Evolutionary conservation across 164 flowering plant genomes (phyloP).

Genomic region (Hamamelis virginiana): DNA sequence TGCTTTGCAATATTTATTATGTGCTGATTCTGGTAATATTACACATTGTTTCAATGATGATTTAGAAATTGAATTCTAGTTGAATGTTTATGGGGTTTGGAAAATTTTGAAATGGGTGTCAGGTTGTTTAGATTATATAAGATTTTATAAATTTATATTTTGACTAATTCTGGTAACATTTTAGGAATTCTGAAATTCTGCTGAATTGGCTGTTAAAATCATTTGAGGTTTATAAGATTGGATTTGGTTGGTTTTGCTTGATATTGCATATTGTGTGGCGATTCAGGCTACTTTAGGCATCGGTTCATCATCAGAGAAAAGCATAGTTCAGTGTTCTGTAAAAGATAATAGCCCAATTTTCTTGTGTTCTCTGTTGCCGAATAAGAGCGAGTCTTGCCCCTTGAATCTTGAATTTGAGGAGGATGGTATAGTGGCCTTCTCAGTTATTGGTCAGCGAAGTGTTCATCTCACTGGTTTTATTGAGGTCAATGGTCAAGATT

Average conservation of each 20-base stretch:
- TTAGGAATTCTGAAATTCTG: neutral
- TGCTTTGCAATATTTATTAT: too few species aligned
- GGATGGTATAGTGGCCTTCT: constrained; percentile 61
- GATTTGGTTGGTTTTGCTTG: neutral
- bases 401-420: constrained; percentile 81
- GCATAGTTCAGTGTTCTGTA: constrained; percentile 61
- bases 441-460: constrained; percentile 72
- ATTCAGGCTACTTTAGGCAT: constrained; percentile 80
- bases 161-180: too few species aligned
- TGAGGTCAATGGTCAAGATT: constrained; percentile 28
- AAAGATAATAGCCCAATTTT: constrained; percentile 61
- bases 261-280: constrained; percentile 2
- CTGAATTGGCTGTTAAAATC: neutral
- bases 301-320: constrained; percentile 59
- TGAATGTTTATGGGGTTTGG: too few species aligned
- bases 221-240: neutral
- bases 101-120: too few species aligned
- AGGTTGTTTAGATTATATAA: too few species aligned
- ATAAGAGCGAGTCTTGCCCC: constrained; percentile 56
- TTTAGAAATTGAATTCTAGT: too few species aligned
- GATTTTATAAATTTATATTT: neutral
- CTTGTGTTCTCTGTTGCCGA: constrained; percentile 73
- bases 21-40: too few species aligned
- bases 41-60: too few species aligned
- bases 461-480: constrained; percentile 82